phyloP scores from a whole-genome alignment of 1,284 basidiomycete genomes.

The Pseudozyma hubeiensis region DNA sequence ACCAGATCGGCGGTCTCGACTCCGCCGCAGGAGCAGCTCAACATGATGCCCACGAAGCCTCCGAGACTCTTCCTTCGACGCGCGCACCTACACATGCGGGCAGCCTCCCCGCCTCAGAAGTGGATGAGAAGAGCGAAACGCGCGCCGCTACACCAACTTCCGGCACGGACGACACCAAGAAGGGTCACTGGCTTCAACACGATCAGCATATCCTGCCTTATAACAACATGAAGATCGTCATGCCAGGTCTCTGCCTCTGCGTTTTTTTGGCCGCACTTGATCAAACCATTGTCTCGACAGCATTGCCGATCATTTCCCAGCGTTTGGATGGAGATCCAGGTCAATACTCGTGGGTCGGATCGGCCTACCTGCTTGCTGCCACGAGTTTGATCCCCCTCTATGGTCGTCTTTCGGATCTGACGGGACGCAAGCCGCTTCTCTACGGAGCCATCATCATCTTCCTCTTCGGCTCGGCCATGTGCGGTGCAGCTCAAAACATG shows the following conservation, averaged over 20 bases:
- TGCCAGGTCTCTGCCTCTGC: slow-evolving; percentile 52
- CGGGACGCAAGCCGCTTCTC: slow-evolving; percentile 77
- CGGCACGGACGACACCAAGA: not conserved
- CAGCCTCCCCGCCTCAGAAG: slow-evolving; percentile 10
- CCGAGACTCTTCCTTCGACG: slow-evolving; percentile 14
- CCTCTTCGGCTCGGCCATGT: slow-evolving; percentile 82
- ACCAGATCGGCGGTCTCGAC: slow-evolving; percentile 26
- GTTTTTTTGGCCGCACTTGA: slow-evolving; percentile 65
- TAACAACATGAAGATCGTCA: slow-evolving; percentile 61
- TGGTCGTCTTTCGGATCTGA: slow-evolving; percentile 67
- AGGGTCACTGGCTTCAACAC: slow-evolving; percentile 52
- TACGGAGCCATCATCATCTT: slow-evolving; percentile 78
- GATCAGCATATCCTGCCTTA: slow-evolving; percentile 48
- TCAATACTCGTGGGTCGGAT: slow-evolving; percentile 70
- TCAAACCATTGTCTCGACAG: slow-evolving; percentile 67
- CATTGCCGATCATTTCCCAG: slow-evolving; percentile 65
- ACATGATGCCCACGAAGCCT: slow-evolving; percentile 8
- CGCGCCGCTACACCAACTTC: slow-evolving; percentile 1
- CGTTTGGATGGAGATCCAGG: slow-evolving; percentile 38
- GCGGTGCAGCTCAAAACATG: slow-evolving; percentile 83
- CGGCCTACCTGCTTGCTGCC: slow-evolving; percentile 70
- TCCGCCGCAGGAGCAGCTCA: slow-evolving; percentile 16
- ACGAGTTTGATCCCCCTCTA: slow-evolving; percentile 68
- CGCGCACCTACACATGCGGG: slow-evolving; percentile 14
- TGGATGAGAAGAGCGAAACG: slow-evolving; percentile 20